Conservation (phyloP, 345 rosid genomes). For the Salix viminalis region DNA sequence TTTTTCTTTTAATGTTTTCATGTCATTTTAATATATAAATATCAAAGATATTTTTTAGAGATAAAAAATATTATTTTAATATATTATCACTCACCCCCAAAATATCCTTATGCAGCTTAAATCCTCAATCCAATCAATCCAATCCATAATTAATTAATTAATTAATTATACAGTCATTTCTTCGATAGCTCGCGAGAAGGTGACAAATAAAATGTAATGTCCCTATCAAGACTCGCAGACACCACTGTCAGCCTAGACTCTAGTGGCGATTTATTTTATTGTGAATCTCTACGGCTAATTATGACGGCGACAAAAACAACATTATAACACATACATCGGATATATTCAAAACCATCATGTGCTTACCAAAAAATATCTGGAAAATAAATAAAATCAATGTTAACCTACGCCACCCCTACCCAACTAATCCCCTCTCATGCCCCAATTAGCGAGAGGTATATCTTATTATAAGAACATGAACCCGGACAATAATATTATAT, state of each 20-base stretch:
- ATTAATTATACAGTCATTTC: background rate
- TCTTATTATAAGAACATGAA: too few species aligned
- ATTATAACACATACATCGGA: background rate
- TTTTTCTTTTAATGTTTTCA: too few species aligned
- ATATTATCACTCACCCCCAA: too few species aligned
- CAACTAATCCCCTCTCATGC: too few species aligned
- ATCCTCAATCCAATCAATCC: too few species aligned
- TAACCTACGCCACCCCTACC: background rate
- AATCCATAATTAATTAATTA: too few species aligned
- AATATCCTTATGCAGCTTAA: too few species aligned
- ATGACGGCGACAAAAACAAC: background rate
- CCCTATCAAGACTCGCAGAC: background rate
- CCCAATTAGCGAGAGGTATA: too few species aligned
- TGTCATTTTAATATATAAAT: too few species aligned
- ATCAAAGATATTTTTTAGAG: too few species aligned
- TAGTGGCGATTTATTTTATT: background rate
- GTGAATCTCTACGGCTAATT: background rate
- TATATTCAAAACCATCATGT: background rate
- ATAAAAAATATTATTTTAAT: too few species aligned
- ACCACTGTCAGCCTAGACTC: background rate
- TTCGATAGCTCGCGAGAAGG: background rate
- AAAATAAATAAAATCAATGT: background rate
- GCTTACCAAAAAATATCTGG: background rate
- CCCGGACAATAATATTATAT: too few species aligned
- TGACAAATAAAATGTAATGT: slow-evolving; percentile 1